Base-by-base conservation (phyloP, 768 basidiomycete species). In the Tricholoma flavovirens region DNA sequence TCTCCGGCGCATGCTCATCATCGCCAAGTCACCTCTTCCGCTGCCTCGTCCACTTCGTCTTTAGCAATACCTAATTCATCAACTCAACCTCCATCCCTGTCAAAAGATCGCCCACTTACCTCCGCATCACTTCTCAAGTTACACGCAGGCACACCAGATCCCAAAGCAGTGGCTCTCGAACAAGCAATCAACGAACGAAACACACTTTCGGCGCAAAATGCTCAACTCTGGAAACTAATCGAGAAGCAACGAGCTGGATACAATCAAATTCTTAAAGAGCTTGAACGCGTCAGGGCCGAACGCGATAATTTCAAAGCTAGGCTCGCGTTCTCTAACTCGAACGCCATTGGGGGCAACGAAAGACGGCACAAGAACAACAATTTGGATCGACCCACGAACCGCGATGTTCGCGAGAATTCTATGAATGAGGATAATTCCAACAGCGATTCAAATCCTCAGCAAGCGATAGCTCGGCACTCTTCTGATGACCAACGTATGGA, bases 171-270 rank as follows among this genome's bases (percentile, higher is more conserved):
- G 33, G 92, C 93, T 3, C 79, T 96, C 26, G 90, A 93, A 22
- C 81, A 84, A 56, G 83, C 85, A 7, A 75, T 96, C 24, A 77
- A 77, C 14, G 94, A 98, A 64, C 83, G 93, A 60, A 96, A 95
- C 65, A 71, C 75, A 38, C 82, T 94, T 50, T 82, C 87, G 10
- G 71, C 83, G 4, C 93, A 96, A 75, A 96, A 96, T 68, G 74
- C 85, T 14, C 92, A 95, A 72, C 83, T 96, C 19, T 96, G 94
- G 94, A 95, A 94, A 70, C 80, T 95, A 59, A 87, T 96, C 66
- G 92, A 95, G 78, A 95, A 93, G 69, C 91, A 94, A 69, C 82
- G 91, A 54, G 71, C 82, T 19, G 89, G 85, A n/a, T 90, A 90
- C 66, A 83, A 81, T 57, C 84, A 88, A 55, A 82, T 91, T 54